Base-by-base conservation (phyloP, 2,329 filamentous ascomycete species). In the Neocucurbitaria cava region DNA sequence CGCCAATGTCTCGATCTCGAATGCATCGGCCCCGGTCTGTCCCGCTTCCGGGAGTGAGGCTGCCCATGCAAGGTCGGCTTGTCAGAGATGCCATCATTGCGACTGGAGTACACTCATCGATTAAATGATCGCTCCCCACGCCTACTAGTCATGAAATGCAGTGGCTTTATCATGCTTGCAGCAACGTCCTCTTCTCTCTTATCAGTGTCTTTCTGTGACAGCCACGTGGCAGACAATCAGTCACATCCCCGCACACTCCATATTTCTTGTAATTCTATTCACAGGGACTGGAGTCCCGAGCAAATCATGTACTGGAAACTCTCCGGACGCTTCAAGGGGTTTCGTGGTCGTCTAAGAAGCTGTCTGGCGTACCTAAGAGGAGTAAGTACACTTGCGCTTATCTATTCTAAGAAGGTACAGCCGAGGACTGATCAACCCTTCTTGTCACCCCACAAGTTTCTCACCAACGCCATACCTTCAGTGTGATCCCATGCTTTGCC, bases 81-180 rank as follows among this genome's bases (percentile, higher is more conserved):
- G 54, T 54, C 28, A 62, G 64, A 69, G 64, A 70, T 67, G 71
- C 64, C 66, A 73, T 56, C 24, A 48, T 47, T 60, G 52, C 52
- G 51, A 56, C 62, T 55, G 26, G 40, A 61, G 52, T 45, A 49
- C 61, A 66, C 51, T 56, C 52, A 63, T 57, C 49, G 48, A 61
- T 65, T 61, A 68, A 59, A 52, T 66, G 59, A 65, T 53, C 35
- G 46, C 36, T 59, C 61, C 65, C 66, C 62, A 64, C 63, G 58
- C 48, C 35, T 46, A 46, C 56, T 65, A 66, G 61, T 66, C 64
- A 62, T 68, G 58, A 43, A 49, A 11, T 59, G 58, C 58, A 55
- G 48, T 56, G 64, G 58, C 57, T 58, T 60, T 64, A 59, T 66
- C 59, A 52, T 54, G 52, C 51, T 30, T 60, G 61, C 55, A 55